These are phyloP conservation scores for Verticillium isaacii DNA, from an alignment of 2,329 filamentous ascomycete genomes.

Conservation along the genomic window DNA sequence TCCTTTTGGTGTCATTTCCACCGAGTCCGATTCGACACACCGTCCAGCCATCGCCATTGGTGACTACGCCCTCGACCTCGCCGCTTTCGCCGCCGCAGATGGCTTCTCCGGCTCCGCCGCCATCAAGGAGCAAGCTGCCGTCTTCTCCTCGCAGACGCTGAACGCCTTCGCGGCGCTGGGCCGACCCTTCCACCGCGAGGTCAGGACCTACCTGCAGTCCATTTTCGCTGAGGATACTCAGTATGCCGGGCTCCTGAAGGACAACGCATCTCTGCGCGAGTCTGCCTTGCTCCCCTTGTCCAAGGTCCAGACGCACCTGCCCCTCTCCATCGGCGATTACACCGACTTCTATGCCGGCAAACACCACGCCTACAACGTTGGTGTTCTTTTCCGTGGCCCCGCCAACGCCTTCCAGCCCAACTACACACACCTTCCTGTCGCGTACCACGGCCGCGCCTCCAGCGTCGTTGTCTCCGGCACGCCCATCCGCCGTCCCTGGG, in stretches of 20 bases:
- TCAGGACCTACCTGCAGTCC: constrained; percentile 65
- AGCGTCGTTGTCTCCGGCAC: constrained; percentile 73
- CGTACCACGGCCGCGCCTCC: constrained; percentile 74
- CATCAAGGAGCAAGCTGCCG: constrained; percentile 17
- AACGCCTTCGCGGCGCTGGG: constrained; percentile 71
- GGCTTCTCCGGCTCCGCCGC: constrained; percentile 31
- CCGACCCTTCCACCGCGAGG: constrained; percentile 61
- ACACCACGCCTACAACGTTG: constrained; percentile 69
- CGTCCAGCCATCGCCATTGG: constrained; percentile 70
- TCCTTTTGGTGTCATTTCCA: constrained; percentile 77
- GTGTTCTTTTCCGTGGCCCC: constrained; percentile 67
- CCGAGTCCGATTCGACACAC: constrained; percentile 46
- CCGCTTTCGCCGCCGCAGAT: constrained; percentile 45
- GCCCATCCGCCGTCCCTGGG: constrained; percentile 65
- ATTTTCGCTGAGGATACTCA: constrained; percentile 51
- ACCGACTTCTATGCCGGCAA: constrained; percentile 80
- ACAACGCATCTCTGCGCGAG: constrained; percentile 26
- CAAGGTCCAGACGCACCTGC: constrained; percentile 63
- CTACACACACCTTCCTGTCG: constrained; percentile 75
- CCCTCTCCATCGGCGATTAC: constrained; percentile 76
- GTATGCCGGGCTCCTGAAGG: constrained; percentile 24
- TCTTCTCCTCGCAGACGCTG: constrained; percentile 46
- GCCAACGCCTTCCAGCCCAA: constrained; percentile 74
- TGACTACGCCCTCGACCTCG: constrained; percentile 65
- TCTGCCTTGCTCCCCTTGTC: constrained; percentile 21